Percentiles rank a stretch among this genome's conserved stretches.
Evolutionary conservation across 345 rosid species (phyloP).

Genomic region (Isatis tinctoria): DNA sequence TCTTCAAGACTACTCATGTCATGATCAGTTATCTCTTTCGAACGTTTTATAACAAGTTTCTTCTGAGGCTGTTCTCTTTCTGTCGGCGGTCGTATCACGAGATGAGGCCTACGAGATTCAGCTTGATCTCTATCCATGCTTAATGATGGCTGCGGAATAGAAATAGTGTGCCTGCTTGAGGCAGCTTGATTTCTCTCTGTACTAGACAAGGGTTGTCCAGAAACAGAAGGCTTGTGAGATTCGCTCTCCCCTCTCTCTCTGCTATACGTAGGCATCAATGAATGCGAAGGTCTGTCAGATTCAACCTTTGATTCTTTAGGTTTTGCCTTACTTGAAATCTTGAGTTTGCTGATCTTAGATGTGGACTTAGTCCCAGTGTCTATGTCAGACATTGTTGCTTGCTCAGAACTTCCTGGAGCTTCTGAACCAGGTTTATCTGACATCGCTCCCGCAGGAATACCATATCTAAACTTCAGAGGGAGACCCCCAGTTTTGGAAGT

Average conservation of each 20-base stretch:
- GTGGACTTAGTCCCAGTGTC: conserved; percentile 50
- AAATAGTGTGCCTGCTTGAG: conserved; percentile 51
- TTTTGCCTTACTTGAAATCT: conserved; percentile 65
- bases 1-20: conserved; percentile 74
- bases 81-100: conserved; percentile 80
- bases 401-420: conserved; percentile 51
- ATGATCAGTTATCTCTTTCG: conserved; percentile 67
- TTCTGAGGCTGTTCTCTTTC: conserved; percentile 68
- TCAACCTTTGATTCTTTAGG: conserved; percentile 48
- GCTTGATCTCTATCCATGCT: conserved; percentile 51
- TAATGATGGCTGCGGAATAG: conserved; percentile 54
- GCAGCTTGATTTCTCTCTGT: conserved; percentile 51
- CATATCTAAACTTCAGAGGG: conserved; percentile 68
- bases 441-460: conserved; percentile 49
- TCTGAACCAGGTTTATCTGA: conserved; percentile 49
- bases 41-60: conserved; percentile 70
- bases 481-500: conserved; percentile 48
- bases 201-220: conserved; percentile 53
- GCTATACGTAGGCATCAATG: conserved; percentile 50
- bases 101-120: conserved; percentile 65
- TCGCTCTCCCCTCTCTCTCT: conserved; percentile 55
- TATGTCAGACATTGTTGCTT: conserved; percentile 40
- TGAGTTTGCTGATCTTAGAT: conserved; percentile 61
- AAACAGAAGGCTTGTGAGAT: conserved; percentile 56
- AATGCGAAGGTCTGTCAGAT: conserved; percentile 48